Evolutionary conservation across 306 rosid species (phyloP).

Genomic region (Casuarina glauca): DNA sequence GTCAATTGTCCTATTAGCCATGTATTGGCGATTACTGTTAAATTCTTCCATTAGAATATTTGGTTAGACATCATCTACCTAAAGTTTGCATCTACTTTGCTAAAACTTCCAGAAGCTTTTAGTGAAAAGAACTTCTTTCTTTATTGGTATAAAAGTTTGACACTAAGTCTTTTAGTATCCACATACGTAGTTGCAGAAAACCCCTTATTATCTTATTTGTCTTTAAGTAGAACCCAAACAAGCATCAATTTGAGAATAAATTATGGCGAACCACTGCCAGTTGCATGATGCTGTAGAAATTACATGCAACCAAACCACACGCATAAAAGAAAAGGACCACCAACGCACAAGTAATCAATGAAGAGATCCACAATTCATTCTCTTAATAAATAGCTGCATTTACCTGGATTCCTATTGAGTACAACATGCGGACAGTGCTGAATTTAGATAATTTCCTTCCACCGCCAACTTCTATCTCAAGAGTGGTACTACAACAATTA

Average conservation of each 20-base stretch:
- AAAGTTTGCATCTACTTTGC: no score
- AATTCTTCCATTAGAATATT: no score
- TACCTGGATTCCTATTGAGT: slow-evolving; percentile 90
- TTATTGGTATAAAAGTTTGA: background rate
- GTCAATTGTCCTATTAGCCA: no score
- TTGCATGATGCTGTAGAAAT: slow-evolving; percentile 3
- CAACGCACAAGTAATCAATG: slow-evolving; percentile 14
- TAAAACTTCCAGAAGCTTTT: background rate
- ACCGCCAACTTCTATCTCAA: slow-evolving; percentile 94
- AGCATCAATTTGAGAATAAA: slow-evolving; percentile 1
- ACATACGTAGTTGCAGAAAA: background rate
- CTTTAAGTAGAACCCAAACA: background rate
- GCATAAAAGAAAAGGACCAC: background rate
- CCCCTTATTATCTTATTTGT: background rate
- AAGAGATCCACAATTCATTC: slow-evolving; percentile 8
- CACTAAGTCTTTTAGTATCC: background rate
- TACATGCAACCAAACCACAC: slow-evolving; percentile 3
- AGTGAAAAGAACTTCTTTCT: no score
- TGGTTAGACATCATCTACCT: no score
- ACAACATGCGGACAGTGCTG: slow-evolving; percentile 82
- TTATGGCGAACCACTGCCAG: background rate
- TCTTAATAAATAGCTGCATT: slow-evolving; percentile 16
- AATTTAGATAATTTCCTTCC: slow-evolving; percentile 90
- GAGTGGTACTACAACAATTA: slow-evolving; percentile 62
- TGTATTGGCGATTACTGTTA: no score